Evolutionary conservation across 208 protist species (phyloP).

Genomic region (Strigomonas culicis): DNA sequence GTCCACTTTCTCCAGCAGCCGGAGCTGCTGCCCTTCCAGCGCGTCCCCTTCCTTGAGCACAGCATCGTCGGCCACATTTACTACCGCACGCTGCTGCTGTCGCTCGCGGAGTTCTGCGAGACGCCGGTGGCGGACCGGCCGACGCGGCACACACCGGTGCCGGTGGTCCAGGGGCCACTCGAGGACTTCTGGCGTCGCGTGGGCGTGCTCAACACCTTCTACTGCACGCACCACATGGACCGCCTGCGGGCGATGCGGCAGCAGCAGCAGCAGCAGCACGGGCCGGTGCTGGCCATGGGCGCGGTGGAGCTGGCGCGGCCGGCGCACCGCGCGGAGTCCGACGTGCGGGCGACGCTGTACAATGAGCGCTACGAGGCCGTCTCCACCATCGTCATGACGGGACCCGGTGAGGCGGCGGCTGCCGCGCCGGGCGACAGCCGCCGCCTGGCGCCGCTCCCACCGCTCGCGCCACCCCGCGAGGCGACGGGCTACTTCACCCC

Average conservation of each 20-base stretch:
- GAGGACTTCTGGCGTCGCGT: slow-evolving; percentile 65
- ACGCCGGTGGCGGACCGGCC: slow-evolving; percentile 64
- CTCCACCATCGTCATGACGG: slow-evolving; percentile 68
- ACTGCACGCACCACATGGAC: slow-evolving; percentile 37
- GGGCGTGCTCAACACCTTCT: slow-evolving; percentile 68
- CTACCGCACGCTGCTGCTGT: slow-evolving; percentile 73
- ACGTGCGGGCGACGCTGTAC: slow-evolving; percentile 75
- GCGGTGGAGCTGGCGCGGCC: slow-evolving; percentile 64
- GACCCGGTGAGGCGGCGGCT: slow-evolving; percentile 11
- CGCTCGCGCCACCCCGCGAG: background rate
- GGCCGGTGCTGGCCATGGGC: slow-evolving; percentile 48
- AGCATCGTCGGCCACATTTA: slow-evolving; percentile 38
- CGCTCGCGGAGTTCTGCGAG: slow-evolving; percentile 74
- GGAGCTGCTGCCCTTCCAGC: slow-evolving; percentile 59
- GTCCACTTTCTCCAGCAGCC: slow-evolving; percentile 61
- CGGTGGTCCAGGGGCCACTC: slow-evolving; percentile 43
- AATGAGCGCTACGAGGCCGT: slow-evolving; percentile 35
- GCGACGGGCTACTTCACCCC: background rate
- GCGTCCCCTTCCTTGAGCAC: slow-evolving; percentile 42
- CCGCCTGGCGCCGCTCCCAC: background rate
- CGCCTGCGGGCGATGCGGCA: background rate
- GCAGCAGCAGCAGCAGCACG: background rate
- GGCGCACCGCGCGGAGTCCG: slow-evolving; percentile 47
- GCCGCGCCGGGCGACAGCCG: background rate
- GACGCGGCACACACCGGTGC: slow-evolving; percentile 38